These are phyloP conservation scores for Boletales sp. DNA, from an alignment of 768 basidiomycete genomes.

Conservation along the genomic window DNA sequence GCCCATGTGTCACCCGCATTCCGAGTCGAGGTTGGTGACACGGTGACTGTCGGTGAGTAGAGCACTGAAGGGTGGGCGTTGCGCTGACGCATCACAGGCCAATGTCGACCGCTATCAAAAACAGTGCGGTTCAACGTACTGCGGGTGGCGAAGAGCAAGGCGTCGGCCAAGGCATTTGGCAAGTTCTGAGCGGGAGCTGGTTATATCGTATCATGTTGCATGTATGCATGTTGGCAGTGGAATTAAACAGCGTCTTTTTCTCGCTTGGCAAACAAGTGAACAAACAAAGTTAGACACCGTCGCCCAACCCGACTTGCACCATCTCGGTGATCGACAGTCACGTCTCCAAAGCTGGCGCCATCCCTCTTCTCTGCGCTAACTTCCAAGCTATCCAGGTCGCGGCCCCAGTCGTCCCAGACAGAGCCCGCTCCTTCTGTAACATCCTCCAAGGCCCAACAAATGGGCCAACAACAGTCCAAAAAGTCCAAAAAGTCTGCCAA, in stretches of 20 bases:
- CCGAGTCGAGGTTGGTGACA: constrained; percentile 94
- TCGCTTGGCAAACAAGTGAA: constrained; percentile 28
- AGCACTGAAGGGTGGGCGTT: neutral
- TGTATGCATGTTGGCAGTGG: constrained; percentile 18
- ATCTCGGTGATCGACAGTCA: constrained; percentile 27
- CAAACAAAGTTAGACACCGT: constrained; percentile 30
- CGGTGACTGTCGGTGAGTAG: constrained; percentile 88
- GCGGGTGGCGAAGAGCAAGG: constrained; percentile 93
- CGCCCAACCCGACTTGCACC: constrained; percentile 21
- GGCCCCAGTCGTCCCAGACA: constrained; percentile 72
- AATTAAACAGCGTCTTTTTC: constrained; percentile 2
- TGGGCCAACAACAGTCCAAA: constrained; percentile 86
- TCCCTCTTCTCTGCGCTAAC: constrained; percentile 75
- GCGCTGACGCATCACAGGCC: constrained; percentile 48
- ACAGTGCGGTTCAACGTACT: constrained; percentile 99
- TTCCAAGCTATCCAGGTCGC: constrained; percentile 63
- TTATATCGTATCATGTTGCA: constrained; percentile 15
- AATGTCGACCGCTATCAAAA: constrained; percentile 99
- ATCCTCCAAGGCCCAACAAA: constrained; percentile 41
- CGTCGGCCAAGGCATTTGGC: constrained; percentile 83
- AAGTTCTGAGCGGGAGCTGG: constrained; percentile 66
- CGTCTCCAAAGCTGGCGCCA: constrained; percentile 69
- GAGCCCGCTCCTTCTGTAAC: constrained; percentile 48
- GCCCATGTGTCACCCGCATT: constrained; percentile 97
- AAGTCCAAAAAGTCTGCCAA: constrained; percentile 69